Conservation (phyloP, 2,329 filamentous ascomycete species). For the Huntiella bhutanensis region DNA sequence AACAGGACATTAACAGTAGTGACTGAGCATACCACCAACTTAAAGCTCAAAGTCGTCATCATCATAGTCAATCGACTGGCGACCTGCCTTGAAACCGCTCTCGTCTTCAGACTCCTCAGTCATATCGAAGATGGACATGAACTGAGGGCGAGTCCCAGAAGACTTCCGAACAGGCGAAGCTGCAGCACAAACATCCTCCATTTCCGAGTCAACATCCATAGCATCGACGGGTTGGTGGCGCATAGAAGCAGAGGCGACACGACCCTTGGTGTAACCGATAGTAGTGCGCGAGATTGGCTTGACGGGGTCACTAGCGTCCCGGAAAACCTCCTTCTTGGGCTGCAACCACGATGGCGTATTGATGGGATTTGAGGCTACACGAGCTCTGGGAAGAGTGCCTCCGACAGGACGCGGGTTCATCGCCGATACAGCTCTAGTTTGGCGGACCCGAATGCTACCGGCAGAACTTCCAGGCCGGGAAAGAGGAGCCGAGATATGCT, state of each 20-base stretch:
- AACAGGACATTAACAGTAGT: not conserved
- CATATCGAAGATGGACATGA: conserved; percentile 38
- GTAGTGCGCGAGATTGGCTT: conserved; percentile 55
- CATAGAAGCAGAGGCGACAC: conserved; percentile 25
- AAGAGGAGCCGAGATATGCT: conserved; percentile 13
- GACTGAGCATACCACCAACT: conserved; percentile 14
- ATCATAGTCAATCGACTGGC: conserved; percentile 23
- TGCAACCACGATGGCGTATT: conserved; percentile 10
- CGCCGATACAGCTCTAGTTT: conserved; percentile 6
- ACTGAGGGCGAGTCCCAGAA: conserved; percentile 26
- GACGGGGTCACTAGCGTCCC: conserved; percentile 9
- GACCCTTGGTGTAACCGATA: conserved; percentile 68
- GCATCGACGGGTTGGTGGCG: not conserved
- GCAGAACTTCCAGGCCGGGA: conserved; percentile 17
- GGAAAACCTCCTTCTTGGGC: conserved; percentile 5
- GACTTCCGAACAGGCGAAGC: conserved; percentile 9
- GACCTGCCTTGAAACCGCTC: conserved; percentile 16
- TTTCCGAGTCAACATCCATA: not conserved
- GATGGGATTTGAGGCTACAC: conserved; percentile 1
- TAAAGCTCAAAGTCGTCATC: conserved; percentile 37
- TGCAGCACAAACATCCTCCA: not conserved
- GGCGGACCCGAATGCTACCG: conserved; percentile 4
- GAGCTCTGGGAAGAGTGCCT: conserved; percentile 24
- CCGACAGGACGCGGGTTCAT: conserved; percentile 8
- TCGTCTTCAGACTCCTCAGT: conserved; percentile 26